Evolutionary conservation across 192 early-diverging fungal species (phyloP).

Genomic region (Coemansia sp.): DNA sequence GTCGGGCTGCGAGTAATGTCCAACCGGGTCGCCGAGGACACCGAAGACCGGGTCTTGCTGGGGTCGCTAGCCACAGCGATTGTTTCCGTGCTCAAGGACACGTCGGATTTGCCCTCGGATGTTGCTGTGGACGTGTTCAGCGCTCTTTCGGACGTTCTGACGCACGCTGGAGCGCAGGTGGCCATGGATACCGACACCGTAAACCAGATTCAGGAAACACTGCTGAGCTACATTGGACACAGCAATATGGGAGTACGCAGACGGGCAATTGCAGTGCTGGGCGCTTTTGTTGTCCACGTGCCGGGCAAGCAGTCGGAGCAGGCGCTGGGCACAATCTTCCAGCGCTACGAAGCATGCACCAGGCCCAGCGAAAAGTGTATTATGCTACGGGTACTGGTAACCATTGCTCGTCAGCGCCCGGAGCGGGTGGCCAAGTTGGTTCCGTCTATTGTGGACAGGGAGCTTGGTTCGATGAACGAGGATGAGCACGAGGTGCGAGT

Average conservation of each 20-base stretch:
- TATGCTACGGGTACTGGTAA: slow-evolving; percentile 39
- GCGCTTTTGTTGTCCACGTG: slow-evolving; percentile 39
- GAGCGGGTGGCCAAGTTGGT: slow-evolving; percentile 17
- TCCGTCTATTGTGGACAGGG: slow-evolving; percentile 16
- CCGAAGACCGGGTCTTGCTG: slow-evolving; percentile 16
- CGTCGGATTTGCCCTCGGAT: slow-evolving; percentile 8
- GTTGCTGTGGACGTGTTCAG: slow-evolving; percentile 26
- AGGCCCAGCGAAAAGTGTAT: slow-evolving; percentile 21
- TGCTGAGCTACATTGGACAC: slow-evolving; percentile 24
- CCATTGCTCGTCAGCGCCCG: slow-evolving; percentile 40
- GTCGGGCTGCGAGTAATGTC: slow-evolving; percentile 31
- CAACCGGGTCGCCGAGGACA: slow-evolving; percentile 16
- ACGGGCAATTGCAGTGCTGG: slow-evolving; percentile 36
- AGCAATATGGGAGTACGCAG: slow-evolving; percentile 21
- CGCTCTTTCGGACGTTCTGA: slow-evolving; percentile 27
- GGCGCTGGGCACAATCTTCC: slow-evolving; percentile 27
- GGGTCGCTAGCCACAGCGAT: slow-evolving; percentile 26
- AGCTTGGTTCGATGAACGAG: slow-evolving; percentile 22
- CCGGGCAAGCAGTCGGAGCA: slow-evolving; percentile 29
- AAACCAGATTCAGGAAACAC: slow-evolving; percentile 17
- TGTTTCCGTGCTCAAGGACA: slow-evolving; percentile 13
- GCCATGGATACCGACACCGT: slow-evolving; percentile 14
- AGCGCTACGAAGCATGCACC: slow-evolving; percentile 29
- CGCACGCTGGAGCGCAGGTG: slow-evolving; percentile 20
- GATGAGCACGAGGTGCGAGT: slow-evolving; percentile 33